phyloP scores from a whole-genome alignment of 2,329 filamentous ascomycete genomes.

The Diplocarpon rosae region DNA sequence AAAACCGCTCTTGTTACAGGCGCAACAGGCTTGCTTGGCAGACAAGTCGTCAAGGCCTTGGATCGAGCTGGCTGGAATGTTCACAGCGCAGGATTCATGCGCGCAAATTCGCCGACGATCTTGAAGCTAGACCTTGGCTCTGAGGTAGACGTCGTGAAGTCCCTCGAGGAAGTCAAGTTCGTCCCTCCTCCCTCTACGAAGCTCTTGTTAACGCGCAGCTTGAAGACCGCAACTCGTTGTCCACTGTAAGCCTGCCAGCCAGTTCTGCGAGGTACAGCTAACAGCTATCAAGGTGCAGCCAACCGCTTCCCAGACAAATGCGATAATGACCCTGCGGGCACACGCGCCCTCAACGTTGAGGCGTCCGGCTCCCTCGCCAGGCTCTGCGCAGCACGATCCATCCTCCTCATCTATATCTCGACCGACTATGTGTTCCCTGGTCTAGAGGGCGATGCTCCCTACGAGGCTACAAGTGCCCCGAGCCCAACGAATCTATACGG shows the following conservation, averaged over 20 bases:
- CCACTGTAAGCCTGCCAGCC: slow-evolving; percentile 50
- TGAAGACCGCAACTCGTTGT: slow-evolving; percentile 64
- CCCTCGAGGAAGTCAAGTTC: slow-evolving; percentile 45
- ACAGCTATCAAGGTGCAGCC: slow-evolving; percentile 52
- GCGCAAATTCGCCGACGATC: slow-evolving; percentile 59
- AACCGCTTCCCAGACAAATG: slow-evolving; percentile 84
- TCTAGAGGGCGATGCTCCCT: slow-evolving; percentile 69
- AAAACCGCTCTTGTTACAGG: slow-evolving; percentile 66
- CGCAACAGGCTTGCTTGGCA: slow-evolving; percentile 72
- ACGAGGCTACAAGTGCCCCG: slow-evolving; percentile 52
- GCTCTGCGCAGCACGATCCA: slow-evolving; percentile 49
- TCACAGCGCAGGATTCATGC: slow-evolving; percentile 62
- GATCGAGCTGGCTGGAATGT: slow-evolving; percentile 54
- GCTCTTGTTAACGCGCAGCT: slow-evolving; percentile 9
- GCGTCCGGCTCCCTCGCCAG: slow-evolving; percentile 57
- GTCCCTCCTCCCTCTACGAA: slow-evolving; percentile 19
- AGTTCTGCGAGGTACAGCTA: slow-evolving; percentile 1
- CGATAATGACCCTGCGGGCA: slow-evolving; percentile 65
- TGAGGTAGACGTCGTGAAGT: slow-evolving; percentile 34
- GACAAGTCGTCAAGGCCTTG: slow-evolving; percentile 66
- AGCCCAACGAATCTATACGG: slow-evolving; percentile 71
- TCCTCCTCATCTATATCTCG: slow-evolving; percentile 66
- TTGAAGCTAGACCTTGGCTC: slow-evolving; percentile 32
- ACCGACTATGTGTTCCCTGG: slow-evolving; percentile 76
- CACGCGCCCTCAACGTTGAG: slow-evolving; percentile 61